Percentiles rank a stretch among this genome's conserved stretches.
These are phyloP conservation scores for Simmondsia chinensis DNA, from an alignment of 148 eudicot genomes.

Conservation along the genomic window DNA sequence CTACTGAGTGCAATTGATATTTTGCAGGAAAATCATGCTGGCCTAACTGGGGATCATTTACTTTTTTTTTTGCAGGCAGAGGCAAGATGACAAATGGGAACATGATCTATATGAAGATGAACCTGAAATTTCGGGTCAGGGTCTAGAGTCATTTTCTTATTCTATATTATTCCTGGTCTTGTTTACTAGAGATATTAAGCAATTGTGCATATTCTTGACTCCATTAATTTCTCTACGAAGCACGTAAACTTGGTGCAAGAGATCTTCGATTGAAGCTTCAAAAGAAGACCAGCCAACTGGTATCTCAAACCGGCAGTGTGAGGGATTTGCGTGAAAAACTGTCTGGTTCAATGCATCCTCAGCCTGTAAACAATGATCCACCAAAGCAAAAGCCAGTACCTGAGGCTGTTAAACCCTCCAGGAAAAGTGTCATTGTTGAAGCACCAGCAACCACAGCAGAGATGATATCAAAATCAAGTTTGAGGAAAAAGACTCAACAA, in stretches of 20 bases:
- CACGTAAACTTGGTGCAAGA: conserved; percentile 45
- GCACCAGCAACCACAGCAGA: conserved; percentile 42
- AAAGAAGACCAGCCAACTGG: conserved; percentile 45
- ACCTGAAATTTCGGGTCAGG: conserved; percentile 30
- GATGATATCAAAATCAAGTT: conserved; percentile 32
- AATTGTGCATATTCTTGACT: too few species aligned
- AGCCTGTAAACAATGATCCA: conserved; percentile 27
- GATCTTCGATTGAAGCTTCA: conserved; percentile 91
- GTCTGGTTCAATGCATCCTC: conserved; percentile 52
- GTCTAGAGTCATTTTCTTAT: conserved; percentile 6
- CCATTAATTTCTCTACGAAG: conserved; percentile 35
- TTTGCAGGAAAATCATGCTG: too few species aligned
- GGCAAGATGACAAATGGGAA: conserved; percentile 94
- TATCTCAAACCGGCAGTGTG: conserved; percentile 39
- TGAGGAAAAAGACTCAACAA: conserved; percentile 50
- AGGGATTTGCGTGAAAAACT: conserved; percentile 90
- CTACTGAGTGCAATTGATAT: too few species aligned
- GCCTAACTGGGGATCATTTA: too few species aligned
- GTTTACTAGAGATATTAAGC: too few species aligned
- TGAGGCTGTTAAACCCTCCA: conserved; percentile 51
- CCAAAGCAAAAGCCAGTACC: conserved; percentile 34
- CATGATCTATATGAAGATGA: conserved; percentile 63
- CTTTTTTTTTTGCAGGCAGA: conserved; percentile 76
- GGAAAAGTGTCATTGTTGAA: conserved; percentile 57
- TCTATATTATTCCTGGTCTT: conserved; percentile 9